phyloP scores from a whole-genome alignment of 345 rosid species.

The Garcia nutans region DNA sequence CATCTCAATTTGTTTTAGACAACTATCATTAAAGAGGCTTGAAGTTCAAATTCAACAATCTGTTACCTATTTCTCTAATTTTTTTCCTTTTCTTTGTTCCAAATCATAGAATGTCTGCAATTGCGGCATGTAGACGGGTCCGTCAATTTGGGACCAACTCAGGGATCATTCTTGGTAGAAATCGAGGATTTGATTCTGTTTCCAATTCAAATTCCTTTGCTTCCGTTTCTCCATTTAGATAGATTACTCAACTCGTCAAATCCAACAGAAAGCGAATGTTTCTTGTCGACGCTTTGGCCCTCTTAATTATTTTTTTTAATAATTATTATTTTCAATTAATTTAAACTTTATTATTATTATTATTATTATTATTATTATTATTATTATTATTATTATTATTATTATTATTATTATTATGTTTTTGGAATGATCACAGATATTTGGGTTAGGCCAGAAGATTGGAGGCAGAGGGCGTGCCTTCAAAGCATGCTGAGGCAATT shows the following conservation, averaged over 20 bases:
- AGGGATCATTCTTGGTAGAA: conserved; percentile 19
- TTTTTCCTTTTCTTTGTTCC: background rate
- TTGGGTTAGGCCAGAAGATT: conserved; percentile 24
- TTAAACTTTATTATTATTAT: background rate
- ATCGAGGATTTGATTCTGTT: conserved; percentile 34
- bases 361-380: background rate
- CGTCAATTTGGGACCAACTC: conserved; percentile 40
- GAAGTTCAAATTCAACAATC: background rate
- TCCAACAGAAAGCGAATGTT: conserved; percentile 23
- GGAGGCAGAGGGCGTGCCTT: conserved; percentile 27
- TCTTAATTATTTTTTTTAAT: conserved; percentile 11
- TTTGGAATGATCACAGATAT: background rate
- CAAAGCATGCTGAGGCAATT: conserved; percentile 33
- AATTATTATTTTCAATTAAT: background rate
- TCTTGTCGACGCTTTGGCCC: conserved; percentile 33
- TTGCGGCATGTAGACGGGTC: conserved; percentile 43
- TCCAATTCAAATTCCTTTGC: conserved; percentile 5
- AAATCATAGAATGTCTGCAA: conserved; percentile 35
- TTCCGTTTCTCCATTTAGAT: conserved; percentile 17
- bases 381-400: background rate
- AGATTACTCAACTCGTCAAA: conserved; percentile 26
- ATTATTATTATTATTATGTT: background rate
- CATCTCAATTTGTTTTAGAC: too few relatives aligned
- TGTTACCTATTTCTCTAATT: background rate
- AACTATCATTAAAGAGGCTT: background rate